phyloP scores from a whole-genome alignment of 1,284 basidiomycete species.

The Boletellus sp. region DNA sequence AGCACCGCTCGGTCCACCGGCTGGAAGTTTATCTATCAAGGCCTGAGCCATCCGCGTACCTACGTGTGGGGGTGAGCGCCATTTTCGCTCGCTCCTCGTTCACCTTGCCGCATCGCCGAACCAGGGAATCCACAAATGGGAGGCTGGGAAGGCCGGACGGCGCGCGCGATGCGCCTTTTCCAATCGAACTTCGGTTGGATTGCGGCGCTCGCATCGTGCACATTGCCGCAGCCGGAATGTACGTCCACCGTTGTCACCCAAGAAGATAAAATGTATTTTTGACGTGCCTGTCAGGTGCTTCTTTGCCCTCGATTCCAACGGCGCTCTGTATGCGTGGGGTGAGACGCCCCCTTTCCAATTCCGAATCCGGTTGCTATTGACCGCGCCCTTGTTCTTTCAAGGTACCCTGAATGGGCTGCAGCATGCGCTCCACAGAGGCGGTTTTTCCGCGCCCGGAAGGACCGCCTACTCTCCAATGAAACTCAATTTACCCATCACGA shows the following conservation, averaged over 20 bases:
- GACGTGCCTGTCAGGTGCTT: conserved; percentile 58
- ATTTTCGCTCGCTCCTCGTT: not conserved
- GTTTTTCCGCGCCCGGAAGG: conserved; percentile 54
- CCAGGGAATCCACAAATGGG: conserved; percentile 54
- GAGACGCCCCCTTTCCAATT: conserved; percentile 4
- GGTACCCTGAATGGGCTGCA: conserved; percentile 58
- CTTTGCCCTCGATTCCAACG: conserved; percentile 72
- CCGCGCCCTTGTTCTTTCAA: conserved; percentile 36
- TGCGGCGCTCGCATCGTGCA: conserved; percentile 65
- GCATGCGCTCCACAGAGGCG: conserved; percentile 44
- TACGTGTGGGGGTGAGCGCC: conserved; percentile 78
- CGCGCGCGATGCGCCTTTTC: conserved; percentile 52
- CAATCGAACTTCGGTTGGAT: conserved; percentile 51
- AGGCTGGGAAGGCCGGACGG: conserved; percentile 52
- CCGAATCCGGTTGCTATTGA: conserved; percentile 5
- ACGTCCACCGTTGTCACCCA: conserved; percentile 23
- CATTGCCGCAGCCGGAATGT: conserved; percentile 80
- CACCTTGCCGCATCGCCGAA: not conserved
- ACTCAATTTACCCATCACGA: conserved; percentile 53
- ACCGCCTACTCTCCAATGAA: conserved; percentile 49
- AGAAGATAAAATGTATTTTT: conserved; percentile 6
- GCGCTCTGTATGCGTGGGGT: conserved; percentile 84
- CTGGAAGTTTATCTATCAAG: conserved; percentile 77
- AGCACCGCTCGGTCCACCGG: conserved; percentile 69
- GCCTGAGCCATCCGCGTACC: conserved; percentile 54